Base-by-base conservation (phyloP, 371 early-diverging fungal species). In the Mortierella sp. region DNA sequence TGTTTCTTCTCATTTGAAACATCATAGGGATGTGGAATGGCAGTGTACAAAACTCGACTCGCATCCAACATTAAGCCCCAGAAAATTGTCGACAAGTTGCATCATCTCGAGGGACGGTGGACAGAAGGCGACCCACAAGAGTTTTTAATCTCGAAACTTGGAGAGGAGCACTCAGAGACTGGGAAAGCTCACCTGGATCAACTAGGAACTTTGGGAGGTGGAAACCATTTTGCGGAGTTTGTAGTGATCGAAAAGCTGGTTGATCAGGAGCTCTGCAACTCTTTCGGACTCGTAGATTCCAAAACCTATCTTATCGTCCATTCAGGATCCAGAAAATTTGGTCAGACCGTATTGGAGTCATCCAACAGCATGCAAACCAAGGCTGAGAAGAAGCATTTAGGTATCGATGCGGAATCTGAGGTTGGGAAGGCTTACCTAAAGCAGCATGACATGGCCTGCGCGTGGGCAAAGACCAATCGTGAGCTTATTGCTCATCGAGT, bases 221-320 rank as follows among this genome's bases (percentile, higher is more conserved):
- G 90, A 24, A 90, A 90, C 62, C 90, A 90, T 64, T 90, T 90
- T 72, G 89, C 89, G 26, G 90, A 90, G 61, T 68, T 90, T n/a
- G 86, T 85, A 26, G 83, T 84, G 14, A 70, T 89, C 14, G 84
- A 88, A 12, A 32, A 76, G 22, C 69, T 83, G 16, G 64, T 79
- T 14, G 86, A 88, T 51, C 72, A 37, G 51, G 83, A 68, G 16
- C 66, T 71, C 3, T 86, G 84, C 24, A 65, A 68, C 3, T 32
- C 51, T 0, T 49, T 70, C 18, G 81, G 84, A 0, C 37, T 88
- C 35, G 55, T 63, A 16, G 72, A 64, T 4, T 61, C 64, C 40
- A 69, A 69, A 12, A 75, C 85, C 9, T 84, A 79, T 51, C 72
- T 89, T 40, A 78, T 89, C 16, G 86, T 89, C 11, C 90, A 89